Base-by-base conservation (phyloP, 192 early-diverging fungal genomes). In the Backusella circina region DNA sequence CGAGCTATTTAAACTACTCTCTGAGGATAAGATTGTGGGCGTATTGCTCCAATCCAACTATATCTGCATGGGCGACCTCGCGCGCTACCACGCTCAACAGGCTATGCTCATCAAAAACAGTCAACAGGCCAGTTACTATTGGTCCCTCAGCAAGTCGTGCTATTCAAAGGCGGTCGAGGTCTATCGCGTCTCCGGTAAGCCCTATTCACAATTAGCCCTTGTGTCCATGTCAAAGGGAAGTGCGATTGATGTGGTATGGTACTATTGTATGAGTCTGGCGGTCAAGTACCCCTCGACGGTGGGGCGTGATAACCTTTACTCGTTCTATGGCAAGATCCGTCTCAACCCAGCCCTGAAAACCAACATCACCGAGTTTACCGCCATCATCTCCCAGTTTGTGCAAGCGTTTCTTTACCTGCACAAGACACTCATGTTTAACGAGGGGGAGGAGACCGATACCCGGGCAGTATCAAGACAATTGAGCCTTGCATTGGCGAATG, bases 21-120 rank as follows among this genome's bases (percentile, higher is more conserved):
- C 74, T 37, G 41, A 65, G 37, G 73, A 77, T 13, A 50, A 72
- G 37, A 30, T 73, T 10, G 64, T 69, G 8, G 71, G 32, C 13
- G 15, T 30, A 18, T 79, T 78, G 47, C 82, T 89, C 16, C 88
- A 89, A 68, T 80, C 81, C 21, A 86, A 85, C 37, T 86, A 84
- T 35, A 80, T 88, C 31, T 85, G 83, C 54, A 80, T 89, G 65
- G 88, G 88, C 18, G 88, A 89, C 66, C 67, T 89, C 33, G 86
- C 86, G 9, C 78, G 88, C 9, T 89, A 89, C 61, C 80, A 83
- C 54, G 84, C 78, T 23, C 67, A 65, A 2, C 72, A 75, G 23
- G 31, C 78, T 0, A 28, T 57, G 33, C 6, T 28, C 21, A 35
- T 41, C 5, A 47, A 71, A 16, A 37, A 67, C 15, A 39, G 15